Conservation (phyloP, 495 filamentous ascomycete genomes). For the Trichoderma asperelloides region DNA sequence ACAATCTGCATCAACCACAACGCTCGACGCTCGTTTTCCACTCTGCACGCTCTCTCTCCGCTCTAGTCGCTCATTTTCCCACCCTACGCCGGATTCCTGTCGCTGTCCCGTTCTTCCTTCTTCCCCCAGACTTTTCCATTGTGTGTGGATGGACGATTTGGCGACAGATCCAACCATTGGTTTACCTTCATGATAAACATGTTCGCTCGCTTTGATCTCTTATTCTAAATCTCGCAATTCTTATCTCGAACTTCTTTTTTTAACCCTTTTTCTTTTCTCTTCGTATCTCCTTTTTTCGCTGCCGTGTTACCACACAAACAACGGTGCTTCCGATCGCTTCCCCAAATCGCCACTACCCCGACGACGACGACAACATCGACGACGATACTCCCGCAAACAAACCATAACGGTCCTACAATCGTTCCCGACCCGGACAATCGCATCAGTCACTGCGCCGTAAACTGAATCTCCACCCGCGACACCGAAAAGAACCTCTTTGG, state of each 20-base stretch:
- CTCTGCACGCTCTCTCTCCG: neutral
- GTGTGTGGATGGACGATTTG: conserved; percentile 5
- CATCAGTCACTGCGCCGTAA: neutral
- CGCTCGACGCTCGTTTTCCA: neutral
- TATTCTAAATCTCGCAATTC: neutral
- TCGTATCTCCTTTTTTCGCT: neutral
- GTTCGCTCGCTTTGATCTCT: conserved; percentile 1
- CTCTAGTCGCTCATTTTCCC: neutral
- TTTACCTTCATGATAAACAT: conserved; percentile 6
- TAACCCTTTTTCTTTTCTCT: neutral
- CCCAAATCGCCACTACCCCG: neutral
- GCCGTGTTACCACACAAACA: neutral
- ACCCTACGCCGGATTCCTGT: neutral
- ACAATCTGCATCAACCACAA: neutral
- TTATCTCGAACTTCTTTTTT: neutral
- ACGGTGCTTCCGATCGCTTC: conserved; percentile 1
- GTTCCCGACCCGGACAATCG: neutral
- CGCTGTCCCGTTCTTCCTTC: neutral
- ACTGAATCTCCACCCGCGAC: neutral
- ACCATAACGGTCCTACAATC: neutral
- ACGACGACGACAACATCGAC: neutral
- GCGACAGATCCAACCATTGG: neutral
- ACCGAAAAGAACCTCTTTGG: neutral
- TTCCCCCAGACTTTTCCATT: neutral
- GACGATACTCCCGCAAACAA: neutral